Evolutionary conservation across 441 rosid genomes (phyloP), one percentile per base, ranked within the genome.

Genomic region (Dalechampia spathulata): DNA sequence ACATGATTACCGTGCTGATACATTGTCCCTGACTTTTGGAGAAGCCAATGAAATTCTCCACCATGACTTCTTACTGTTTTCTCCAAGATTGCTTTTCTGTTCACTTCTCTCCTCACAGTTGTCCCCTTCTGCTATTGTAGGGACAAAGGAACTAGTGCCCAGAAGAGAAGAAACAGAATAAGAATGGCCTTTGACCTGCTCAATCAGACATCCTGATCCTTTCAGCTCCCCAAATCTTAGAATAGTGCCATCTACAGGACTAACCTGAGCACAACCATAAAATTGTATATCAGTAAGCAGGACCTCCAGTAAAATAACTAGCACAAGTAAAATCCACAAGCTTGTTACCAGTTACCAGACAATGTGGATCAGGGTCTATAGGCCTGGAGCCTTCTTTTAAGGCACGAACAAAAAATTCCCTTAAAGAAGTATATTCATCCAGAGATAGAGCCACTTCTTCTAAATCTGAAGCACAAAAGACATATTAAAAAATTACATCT

Each of bases 271-370:
- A 30, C 12, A 55, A 19, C n/a, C 39, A 55, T 20, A n/a, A 50
- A 40, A 46, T 42, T 19, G 8, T 40, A 49, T 26, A 55, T 49
- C 54, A 50, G 50, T 55, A 42, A 67, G 66, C 55, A 54, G 55
- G 49, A 22, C 47, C 68, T 61, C 52, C 64, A 61, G 58, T 48
- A 38, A 39, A 73, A 58, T 40, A 15, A 23, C 32, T 46, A 43
- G 60, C 65, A 63, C 36, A 57, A 36, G 56, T 16, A 52, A 54
- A 61, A 75, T 56, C 66, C 53, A 50, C 54, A 71, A 82, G 69
- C 75, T 73, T 55, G 85, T 80, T 85, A 83, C 84, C 86, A 73
- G 92, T 85, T 89, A 93, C 97, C 99, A 89, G 95, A 78, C 97
- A 82, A 69, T 73, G 63, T 23, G 93, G 95, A 72, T 89, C 83